Evolutionary conservation across 352 stramenopile genomes (phyloP).

Genomic region (Pythium brassicae): DNA sequence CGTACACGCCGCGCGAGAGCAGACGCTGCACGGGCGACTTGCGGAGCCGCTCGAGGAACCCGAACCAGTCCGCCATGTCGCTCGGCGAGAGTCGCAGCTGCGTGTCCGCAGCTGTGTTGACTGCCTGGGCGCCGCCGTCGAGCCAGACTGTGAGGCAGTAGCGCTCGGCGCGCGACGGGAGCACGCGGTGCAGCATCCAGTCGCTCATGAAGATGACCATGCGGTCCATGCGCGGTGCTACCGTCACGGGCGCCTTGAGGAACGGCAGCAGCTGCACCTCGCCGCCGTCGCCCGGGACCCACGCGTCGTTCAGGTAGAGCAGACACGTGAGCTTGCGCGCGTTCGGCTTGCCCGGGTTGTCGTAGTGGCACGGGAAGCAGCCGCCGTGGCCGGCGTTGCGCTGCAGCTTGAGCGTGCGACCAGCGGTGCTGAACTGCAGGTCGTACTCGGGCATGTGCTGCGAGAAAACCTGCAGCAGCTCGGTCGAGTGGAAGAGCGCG

Average conservation of each 20-base stretch:
- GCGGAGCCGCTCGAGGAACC: slow-evolving; percentile 54
- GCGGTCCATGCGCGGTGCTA: slow-evolving; percentile 71
- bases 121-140: slow-evolving; percentile 35
- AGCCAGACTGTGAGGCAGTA: slow-evolving; percentile 69
- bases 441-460: slow-evolving; percentile 50
- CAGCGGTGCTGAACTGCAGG: slow-evolving; percentile 40
- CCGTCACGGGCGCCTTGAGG: slow-evolving; percentile 41
- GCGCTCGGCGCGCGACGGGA: no score
- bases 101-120: slow-evolving; percentile 54
- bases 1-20: slow-evolving; percentile 70
- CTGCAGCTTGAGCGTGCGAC: slow-evolving; percentile 70
- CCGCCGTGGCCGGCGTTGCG: slow-evolving; percentile 66
- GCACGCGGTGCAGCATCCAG: slow-evolving; percentile 51
- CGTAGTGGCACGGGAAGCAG: slow-evolving; percentile 82
- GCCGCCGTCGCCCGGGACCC: slow-evolving; percentile 57
- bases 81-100: slow-evolving; percentile 59
- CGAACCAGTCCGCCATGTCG: slow-evolving; percentile 62
- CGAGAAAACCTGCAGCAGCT: slow-evolving; percentile 42
- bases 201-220: slow-evolving; percentile 57
- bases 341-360: slow-evolving; percentile 77
- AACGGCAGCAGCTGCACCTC: slow-evolving; percentile 80
- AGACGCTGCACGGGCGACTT: slow-evolving; percentile 63
- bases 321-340: slow-evolving; percentile 76
- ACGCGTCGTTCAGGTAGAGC: slow-evolving; percentile 75
- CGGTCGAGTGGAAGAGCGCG: slow-evolving; percentile 58